Evolutionary conservation across 2,329 filamentous ascomycete genomes (phyloP).

Genomic region (Mycosphaerella arachidis): DNA sequence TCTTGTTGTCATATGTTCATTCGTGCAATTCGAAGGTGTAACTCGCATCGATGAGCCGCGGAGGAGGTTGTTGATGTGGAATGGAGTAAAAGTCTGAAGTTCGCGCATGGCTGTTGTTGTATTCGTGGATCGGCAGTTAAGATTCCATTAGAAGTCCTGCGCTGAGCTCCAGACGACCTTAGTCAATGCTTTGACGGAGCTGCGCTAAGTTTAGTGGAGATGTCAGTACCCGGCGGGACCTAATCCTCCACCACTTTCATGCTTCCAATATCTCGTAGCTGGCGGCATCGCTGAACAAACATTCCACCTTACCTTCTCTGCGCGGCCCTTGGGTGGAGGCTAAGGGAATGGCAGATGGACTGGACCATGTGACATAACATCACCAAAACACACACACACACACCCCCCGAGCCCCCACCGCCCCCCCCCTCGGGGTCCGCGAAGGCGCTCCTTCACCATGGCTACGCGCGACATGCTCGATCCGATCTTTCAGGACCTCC

Average conservation of each 20-base stretch:
- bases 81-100: not conserved
- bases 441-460: constrained; percentile 22
- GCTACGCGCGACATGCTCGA: constrained; percentile 31
- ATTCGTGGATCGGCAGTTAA: no score
- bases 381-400: no score
- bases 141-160: no score
- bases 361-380: constrained; percentile 7
- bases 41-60: not conserved
- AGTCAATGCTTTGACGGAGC: no score
- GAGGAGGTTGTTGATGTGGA: not conserved
- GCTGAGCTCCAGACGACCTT: no score
- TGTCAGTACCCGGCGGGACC: no score
- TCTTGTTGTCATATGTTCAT: constrained; percentile 3
- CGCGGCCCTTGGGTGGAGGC: not conserved
- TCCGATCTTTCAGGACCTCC: constrained; percentile 30
- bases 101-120: no score
- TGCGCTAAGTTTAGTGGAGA: no score
- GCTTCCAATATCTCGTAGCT: no score
- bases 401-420: no score
- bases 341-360: not conserved
- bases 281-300: not conserved
- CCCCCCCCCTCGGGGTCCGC: no score
- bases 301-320: not conserved
- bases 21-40: not conserved
- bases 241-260: no score